Base-by-base conservation (phyloP, 108 stramenopile genomes). In the Nitzschia sp. region DNA sequence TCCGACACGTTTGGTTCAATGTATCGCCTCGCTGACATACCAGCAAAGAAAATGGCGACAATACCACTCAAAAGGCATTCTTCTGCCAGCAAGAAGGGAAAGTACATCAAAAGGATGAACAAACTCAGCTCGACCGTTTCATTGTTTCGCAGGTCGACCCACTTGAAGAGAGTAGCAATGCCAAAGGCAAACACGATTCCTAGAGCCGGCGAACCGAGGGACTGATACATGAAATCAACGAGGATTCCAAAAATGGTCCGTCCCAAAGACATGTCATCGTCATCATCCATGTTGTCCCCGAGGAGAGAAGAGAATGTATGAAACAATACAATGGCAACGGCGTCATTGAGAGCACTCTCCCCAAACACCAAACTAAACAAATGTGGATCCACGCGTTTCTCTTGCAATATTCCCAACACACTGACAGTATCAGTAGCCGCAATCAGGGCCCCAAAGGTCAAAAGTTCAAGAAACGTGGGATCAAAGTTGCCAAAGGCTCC, bases 311-410 rank as follows among this genome's bases (percentile, higher is more conserved):
- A 68, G 22, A 79, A 80, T 0, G 90, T 72, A 9, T 83, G 61
- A 72, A 84, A 92, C 7, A 92, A 63, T 20, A 90, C 88, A 41
- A 95, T 62, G 9, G 86, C 86, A 19, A 92, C 94, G 10, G 91
- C 94, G 67, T 95, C 94, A 57, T 92, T 95, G 8, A 95, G 58
- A 8, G 90, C 94, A 46, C 57, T 61, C 72, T 94, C 93, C 22
- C 94, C 94, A 76, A 95, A 95, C 7, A 91, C 88, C 6, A 95
- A 76, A 51, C 81, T 86, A 77, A 90, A 92, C 0, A 95, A 59
- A 22, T 72, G 75, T 0, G 86, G 86, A 66, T 95, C 83, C 1
- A 92, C 94, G 9, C 76, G 63, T 62, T 84, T 88, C 20, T 69
- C 58, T 65, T 86, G 72, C 25, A 95, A 80, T 6, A 92, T 80